Percentiles rank a stretch among this genome's conserved stretches.
These are phyloP conservation scores for Backusella westeae DNA, from an alignment of 192 early-diverging fungal species.

Conservation along the genomic window DNA sequence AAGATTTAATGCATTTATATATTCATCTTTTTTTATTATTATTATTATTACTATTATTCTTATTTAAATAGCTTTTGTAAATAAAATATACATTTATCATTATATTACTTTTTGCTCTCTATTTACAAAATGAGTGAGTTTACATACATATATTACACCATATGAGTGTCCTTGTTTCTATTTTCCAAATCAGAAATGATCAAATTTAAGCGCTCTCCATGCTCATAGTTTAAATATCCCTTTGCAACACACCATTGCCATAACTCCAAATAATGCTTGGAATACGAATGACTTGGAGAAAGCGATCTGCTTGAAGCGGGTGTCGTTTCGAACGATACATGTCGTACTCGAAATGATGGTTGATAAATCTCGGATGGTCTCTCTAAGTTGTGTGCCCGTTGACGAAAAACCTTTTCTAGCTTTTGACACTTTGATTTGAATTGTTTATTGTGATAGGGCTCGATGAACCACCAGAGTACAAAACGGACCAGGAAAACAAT, in stretches of 20 bases:
- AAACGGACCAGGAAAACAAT: background rate
- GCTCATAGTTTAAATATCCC: conserved; percentile 12
- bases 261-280: background rate
- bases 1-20: background rate
- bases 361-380: background rate
- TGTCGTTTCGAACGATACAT: background rate
- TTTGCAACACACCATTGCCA: conserved; percentile 16
- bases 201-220: background rate
- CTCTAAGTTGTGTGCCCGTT: background rate
- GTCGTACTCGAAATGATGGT: background rate
- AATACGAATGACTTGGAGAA: background rate
- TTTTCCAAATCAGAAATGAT: conserved; percentile 3
- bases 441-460: background rate
- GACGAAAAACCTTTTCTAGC: background rate
- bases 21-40: too few species aligned
- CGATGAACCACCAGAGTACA: background rate
- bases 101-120: background rate
- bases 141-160: background rate
- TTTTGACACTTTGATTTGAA: background rate
- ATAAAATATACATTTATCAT: background rate
- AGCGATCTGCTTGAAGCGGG: background rate
- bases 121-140: background rate
- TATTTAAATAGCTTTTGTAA: background rate
- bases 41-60: background rate
- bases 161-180: background rate